Evolutionary conservation across 2,329 filamentous ascomycete species (phyloP), one percentile per base, ranked within the genome.

Genomic region (Xylaria multiplex): DNA sequence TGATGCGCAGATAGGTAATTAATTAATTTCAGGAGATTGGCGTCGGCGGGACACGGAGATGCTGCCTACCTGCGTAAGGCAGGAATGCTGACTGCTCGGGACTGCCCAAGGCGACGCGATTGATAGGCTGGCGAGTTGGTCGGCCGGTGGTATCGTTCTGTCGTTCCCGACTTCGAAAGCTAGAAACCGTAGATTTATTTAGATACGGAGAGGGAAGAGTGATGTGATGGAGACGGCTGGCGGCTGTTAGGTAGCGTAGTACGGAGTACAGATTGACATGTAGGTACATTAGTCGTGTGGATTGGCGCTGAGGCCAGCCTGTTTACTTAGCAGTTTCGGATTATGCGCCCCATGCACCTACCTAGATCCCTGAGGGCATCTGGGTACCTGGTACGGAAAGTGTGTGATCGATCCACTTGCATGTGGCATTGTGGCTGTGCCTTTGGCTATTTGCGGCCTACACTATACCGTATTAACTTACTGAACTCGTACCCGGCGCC

Each of bases 231-330:
- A 40, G 37, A 40, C 13, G 13, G 37, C 4, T 7, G 32, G 32
- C 32, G 32, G 32, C 32, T 35, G 27, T 27, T 27, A 27, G 27
- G 27, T 27, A 27, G 27, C 27, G 5, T 27, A 27, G 13, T 45
- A 16, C 9, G 54, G 24, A 37, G 16, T 13, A 13, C 3, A 32
- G 53, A 13, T 19, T n/a, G 22, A 27, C 5, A 27, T 27, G 27
- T 30, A 37, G 11, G 13, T 22, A 5, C 9, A 16, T 19, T 27
- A n/a, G 30, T 22, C 35, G 16, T n/a, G 19, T 48, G 16, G 22
- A 32, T 60, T 55, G 42, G 54, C 32, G 49, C 59, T 68, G 64
- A 68, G 66, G 66, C 66, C 66, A 68, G 66, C 49, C 63, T 68
- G 66, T 68, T 66, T 64, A 60, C n/a, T n/a, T n/a, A n/a, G n/a